phyloP scores from a whole-genome alignment of 192 early-diverging fungal species.

The Ambispora gerdemannii region DNA sequence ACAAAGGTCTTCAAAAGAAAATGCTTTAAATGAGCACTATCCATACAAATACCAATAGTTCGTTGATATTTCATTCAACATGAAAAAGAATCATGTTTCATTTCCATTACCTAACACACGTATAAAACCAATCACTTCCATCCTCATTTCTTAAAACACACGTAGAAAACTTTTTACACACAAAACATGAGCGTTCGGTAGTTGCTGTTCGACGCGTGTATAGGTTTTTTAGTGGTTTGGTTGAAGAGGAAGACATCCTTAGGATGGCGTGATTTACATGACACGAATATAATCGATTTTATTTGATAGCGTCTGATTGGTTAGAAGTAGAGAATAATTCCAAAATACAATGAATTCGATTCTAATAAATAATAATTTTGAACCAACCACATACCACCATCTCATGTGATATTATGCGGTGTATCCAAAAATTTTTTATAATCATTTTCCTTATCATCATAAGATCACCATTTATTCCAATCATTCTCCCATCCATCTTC shows the following conservation, averaged over 20 bases:
- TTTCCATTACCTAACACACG: constrained; percentile 29
- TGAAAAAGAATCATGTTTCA: neutral
- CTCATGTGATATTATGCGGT: no score
- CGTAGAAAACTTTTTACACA: constrained; percentile 41
- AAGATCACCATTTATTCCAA: constrained; percentile 24
- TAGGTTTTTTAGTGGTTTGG: constrained; percentile 36
- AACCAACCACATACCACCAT: no score
- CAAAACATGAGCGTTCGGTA: constrained; percentile 44
- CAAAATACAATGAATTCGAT: no score
- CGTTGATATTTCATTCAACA: neutral
- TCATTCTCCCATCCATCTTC: constrained; percentile 25
- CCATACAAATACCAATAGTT: no score
- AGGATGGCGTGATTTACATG: no score
- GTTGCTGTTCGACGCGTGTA: constrained; percentile 36
- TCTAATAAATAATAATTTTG: no score
- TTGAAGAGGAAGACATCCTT: no score
- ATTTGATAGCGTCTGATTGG: no score
- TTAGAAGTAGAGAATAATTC: no score
- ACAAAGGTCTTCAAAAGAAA: neutral
- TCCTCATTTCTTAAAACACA: constrained; percentile 39
- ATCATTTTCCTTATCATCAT: neutral
- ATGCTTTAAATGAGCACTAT: no score
- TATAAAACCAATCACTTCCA: constrained; percentile 46
- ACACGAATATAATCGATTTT: no score
- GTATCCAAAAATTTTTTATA: no score